These are phyloP conservation scores for Penicillium paradoxum DNA, from an alignment of 495 filamentous ascomycete species.

Conservation along the genomic window DNA sequence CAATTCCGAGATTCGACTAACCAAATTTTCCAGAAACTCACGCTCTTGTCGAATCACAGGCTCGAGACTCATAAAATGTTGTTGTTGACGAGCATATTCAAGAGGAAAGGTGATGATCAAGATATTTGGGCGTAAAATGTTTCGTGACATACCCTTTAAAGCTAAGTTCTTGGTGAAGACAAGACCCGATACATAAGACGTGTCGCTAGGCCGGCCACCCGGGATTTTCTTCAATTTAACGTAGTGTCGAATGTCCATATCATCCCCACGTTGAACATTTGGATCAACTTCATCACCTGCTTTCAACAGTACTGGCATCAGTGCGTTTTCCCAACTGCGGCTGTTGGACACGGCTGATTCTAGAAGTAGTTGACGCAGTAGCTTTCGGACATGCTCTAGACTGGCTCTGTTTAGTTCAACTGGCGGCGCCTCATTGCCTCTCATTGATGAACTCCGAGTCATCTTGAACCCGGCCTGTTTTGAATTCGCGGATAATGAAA, in stretches of 20 bases:
- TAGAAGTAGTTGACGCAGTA: constrained; percentile 75
- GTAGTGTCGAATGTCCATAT: constrained; percentile 98
- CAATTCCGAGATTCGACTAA: constrained; percentile 84
- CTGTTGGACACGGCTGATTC: constrained; percentile 70
- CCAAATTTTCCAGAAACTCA: constrained; percentile 88
- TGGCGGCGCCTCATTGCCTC: constrained; percentile 64
- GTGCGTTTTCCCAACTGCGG: constrained; percentile 79
- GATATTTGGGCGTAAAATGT: constrained; percentile 77
- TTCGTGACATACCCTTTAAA: constrained; percentile 90
- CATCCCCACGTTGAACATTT: constrained; percentile 79
- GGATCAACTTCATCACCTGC: constrained; percentile 95
- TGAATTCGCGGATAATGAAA: constrained; percentile 14
- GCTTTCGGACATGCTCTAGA: constrained; percentile 76
- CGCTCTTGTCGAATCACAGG: constrained; percentile 96
- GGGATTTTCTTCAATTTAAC: constrained; percentile 96
- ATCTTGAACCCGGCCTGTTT: constrained; percentile 50
- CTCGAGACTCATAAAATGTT: constrained; percentile 97
- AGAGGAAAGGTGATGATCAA: constrained; percentile 92
- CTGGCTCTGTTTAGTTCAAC: constrained; percentile 83
- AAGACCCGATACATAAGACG: constrained; percentile 88
- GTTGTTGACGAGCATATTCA: constrained; percentile 90
- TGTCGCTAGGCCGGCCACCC: constrained; percentile 84
- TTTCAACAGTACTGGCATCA: constrained; percentile 85
- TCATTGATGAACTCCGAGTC: constrained; percentile 81
- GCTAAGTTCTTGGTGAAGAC: constrained; percentile 97